Conservation (phyloP, 352 stramenopile genomes). For the Globisporangium acanthophoron region DNA sequence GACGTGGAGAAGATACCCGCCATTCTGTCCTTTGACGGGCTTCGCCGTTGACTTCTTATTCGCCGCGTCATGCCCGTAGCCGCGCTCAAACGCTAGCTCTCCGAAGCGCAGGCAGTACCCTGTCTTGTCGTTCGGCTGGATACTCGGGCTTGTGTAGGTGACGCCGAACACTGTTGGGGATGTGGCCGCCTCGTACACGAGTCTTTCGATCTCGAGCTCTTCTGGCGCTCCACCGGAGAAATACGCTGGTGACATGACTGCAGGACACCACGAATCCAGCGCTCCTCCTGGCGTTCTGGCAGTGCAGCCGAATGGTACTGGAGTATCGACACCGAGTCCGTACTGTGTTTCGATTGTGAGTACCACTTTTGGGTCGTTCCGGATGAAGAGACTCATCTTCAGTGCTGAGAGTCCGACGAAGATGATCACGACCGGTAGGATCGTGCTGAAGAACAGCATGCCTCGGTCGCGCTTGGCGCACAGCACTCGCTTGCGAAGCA, state of each 20-base stretch:
- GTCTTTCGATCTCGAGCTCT: conserved; percentile 22
- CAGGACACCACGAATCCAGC: conserved; percentile 14
- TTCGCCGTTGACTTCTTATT: neutral
- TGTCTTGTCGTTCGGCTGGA: conserved; percentile 43
- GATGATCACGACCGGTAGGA: conserved; percentile 67
- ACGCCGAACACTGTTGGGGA: conserved; percentile 48
- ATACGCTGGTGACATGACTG: conserved; percentile 17
- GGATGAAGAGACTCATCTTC: conserved; percentile 38
- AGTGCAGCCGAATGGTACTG: conserved; percentile 45
- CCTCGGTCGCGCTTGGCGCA: conserved; percentile 52
- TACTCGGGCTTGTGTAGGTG: conserved; percentile 29
- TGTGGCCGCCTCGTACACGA: conserved; percentile 27
- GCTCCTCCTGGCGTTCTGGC: neutral
- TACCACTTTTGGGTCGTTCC: conserved; percentile 43
- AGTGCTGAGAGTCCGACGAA: conserved; percentile 57
- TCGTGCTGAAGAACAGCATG: conserved; percentile 68
- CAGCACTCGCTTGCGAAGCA: conserved; percentile 53
- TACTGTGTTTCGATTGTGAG: conserved; percentile 31
- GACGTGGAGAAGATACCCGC: conserved; percentile 43
- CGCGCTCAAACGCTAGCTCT: conserved; percentile 42
- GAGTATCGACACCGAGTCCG: conserved; percentile 20
- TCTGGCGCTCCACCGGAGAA: conserved; percentile 25
- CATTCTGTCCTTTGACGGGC: conserved; percentile 38
- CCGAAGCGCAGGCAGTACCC: conserved; percentile 55
- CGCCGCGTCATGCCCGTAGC: conserved; percentile 26